Conservation (phyloP, 192 early-diverging fungal species). For the Obelidium mucronatum region DNA sequence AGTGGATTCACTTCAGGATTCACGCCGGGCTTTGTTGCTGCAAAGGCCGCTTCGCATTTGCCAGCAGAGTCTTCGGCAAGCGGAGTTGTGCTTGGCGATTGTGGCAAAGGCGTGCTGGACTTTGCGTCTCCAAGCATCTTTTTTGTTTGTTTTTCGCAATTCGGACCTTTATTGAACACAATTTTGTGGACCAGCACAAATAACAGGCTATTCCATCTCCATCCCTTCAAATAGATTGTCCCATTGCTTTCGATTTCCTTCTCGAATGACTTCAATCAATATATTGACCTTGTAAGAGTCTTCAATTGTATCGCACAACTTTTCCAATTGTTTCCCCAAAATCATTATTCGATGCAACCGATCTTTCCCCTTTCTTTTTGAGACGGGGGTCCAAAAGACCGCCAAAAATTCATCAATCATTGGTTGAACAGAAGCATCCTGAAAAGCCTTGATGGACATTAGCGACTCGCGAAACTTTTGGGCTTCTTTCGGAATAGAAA, state of each 20-base stretch:
- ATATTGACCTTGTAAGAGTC: neutral
- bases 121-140: no score
- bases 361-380: neutral
- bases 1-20: no score
- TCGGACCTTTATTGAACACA: no score
- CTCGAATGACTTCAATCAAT: neutral
- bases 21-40: no score
- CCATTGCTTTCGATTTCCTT: neutral
- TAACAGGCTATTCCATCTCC: no score
- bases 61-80: no score
- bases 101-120: no score
- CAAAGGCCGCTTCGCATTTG: no score
- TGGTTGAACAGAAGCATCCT: neutral
- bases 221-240: no score
- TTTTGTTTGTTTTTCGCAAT: no score
- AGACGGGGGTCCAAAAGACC: neutral
- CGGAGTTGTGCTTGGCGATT: no score
- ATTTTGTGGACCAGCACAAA: no score
- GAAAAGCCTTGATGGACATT: neutral
- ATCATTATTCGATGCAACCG: neutral
- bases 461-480: neutral
- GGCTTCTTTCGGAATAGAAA: neutral
- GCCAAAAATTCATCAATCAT: neutral
- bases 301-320: neutral
- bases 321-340: slow-evolving; percentile 1